A percentile compares a stretch with the other conserved stretches of the same genome.
phyloP scores from a whole-genome alignment of 768 basidiomycete species.

The Podaxis sp. region DNA sequence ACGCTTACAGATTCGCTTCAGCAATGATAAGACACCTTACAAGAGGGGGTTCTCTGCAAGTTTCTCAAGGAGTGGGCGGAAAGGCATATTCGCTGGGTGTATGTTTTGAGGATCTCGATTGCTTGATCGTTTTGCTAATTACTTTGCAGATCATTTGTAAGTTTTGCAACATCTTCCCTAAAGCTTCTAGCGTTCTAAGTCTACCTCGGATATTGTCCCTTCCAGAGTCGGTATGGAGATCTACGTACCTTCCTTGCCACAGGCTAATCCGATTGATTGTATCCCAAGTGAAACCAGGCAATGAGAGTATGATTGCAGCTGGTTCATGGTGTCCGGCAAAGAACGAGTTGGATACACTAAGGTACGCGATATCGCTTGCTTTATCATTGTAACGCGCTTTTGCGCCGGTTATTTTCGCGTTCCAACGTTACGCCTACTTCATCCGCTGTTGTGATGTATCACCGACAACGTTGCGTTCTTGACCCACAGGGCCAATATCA shows the following conservation, averaged over 20 bases:
- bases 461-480: not conserved
- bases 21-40: conserved; percentile 95
- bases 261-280: not conserved
- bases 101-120: conserved; percentile 30
- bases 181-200: not conserved
- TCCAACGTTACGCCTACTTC: not conserved
- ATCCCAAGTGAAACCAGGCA: conserved; percentile 58
- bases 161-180: conserved; percentile 17
- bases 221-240: conserved; percentile 2
- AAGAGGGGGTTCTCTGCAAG: conserved; percentile 80
- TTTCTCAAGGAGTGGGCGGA: conserved; percentile 86
- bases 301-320: conserved; percentile 72
- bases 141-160: conserved; percentile 61
- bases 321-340: conserved; percentile 80
- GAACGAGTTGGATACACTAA: conserved; percentile 75
- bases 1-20: conserved; percentile 70
- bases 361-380: conserved; percentile 39
- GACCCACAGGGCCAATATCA: conserved; percentile 55
- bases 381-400: not conserved
- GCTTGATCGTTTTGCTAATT: not conserved
- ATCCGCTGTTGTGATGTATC: not conserved
- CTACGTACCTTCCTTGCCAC: not conserved
- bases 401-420: not conserved
- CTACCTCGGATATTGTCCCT: not conserved
- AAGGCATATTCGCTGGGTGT: conserved; percentile 89